Evolutionary conservation across 768 basidiomycete genomes (phyloP).

Genomic region (Amyloporia xantha): DNA sequence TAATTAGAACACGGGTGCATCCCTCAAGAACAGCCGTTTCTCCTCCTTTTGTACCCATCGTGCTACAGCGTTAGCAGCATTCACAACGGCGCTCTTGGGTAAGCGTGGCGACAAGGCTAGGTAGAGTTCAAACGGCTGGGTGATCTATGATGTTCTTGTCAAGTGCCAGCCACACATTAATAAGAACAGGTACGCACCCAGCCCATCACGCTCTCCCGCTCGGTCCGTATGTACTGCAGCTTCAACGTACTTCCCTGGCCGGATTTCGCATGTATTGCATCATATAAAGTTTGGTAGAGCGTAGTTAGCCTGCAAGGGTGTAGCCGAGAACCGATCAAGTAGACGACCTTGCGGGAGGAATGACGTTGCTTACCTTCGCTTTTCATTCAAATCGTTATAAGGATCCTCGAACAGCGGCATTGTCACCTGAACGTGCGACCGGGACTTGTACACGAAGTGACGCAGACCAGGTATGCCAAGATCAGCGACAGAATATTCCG

Average conservation of each 20-base stretch:
- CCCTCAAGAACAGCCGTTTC: conserved; percentile 67
- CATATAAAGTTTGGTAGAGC: conserved; percentile 82
- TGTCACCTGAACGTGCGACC: conserved; percentile 85
- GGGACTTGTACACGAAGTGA: conserved; percentile 94
- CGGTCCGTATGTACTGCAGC: conserved; percentile 80
- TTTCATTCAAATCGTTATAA: conserved; percentile 57
- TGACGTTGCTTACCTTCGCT: conserved; percentile 55
- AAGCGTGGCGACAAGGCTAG: conserved; percentile 72
- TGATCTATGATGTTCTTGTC: conserved; percentile 50
- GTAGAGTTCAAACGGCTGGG: conserved; percentile 91
- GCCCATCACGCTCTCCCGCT: conserved; percentile 84
- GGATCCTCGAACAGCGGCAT: conserved; percentile 81
- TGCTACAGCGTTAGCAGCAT: conserved; percentile 83
- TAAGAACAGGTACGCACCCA: conserved; percentile 58
- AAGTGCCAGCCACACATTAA: neutral
- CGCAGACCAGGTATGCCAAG: conserved; percentile 85
- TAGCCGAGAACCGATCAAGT: too few relatives aligned
- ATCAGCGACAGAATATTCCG: conserved; percentile 64
- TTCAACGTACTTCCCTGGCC: conserved; percentile 77
- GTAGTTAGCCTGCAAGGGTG: conserved; percentile 77
- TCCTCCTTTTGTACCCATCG: conserved; percentile 93
- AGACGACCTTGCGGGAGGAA: too few relatives aligned
- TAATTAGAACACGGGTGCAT: conserved; percentile 85
- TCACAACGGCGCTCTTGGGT: conserved; percentile 83
- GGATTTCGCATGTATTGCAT: conserved; percentile 86